Percentiles rank a stretch among this genome's conserved stretches.
Evolutionary conservation across 768 basidiomycete genomes (phyloP).

Genomic region (Collybia sordida): DNA sequence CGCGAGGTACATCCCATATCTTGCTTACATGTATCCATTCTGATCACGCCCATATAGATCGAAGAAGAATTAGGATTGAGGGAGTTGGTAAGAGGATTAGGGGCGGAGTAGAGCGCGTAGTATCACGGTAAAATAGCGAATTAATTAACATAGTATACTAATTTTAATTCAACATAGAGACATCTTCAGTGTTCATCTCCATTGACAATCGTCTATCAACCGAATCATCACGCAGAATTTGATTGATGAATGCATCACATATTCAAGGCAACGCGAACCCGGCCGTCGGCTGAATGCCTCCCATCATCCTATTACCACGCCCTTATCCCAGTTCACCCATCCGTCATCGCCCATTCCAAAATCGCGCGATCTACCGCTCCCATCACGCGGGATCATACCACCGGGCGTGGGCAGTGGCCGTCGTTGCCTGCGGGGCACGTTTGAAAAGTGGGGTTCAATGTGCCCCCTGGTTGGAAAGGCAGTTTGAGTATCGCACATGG

Average conservation of each 20-base stretch:
- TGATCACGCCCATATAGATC: slow-evolving; percentile 37
- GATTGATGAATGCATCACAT: too few relatives aligned
- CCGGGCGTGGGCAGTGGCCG: slow-evolving; percentile 6
- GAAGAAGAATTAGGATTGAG: slow-evolving; percentile 33
- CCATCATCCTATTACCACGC: too few relatives aligned
- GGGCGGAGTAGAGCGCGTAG: not conserved
- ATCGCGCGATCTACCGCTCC: not conserved
- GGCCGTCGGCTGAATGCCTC: too few relatives aligned
- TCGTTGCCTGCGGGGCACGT: slow-evolving; percentile 12
- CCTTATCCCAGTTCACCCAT: not conserved
- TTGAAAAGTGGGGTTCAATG: not conserved
- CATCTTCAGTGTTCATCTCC: too few relatives aligned
- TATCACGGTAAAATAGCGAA: too few relatives aligned
- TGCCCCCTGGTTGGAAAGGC: not conserved
- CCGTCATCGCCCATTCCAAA: not conserved
- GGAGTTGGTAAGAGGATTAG: slow-evolving; percentile 13
- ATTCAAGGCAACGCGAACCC: too few relatives aligned
- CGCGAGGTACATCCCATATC: slow-evolving; percentile 42
- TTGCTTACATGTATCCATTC: not conserved
- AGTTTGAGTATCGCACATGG: not conserved
- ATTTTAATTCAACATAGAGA: slow-evolving; percentile 11
- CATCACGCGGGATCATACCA: not conserved
- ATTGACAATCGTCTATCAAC: too few relatives aligned
- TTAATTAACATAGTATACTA: not conserved
- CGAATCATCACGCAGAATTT: too few relatives aligned